Conservation (phyloP, 202 grass and related monocot genomes). For the Cymbopogon flexuosus region DNA sequence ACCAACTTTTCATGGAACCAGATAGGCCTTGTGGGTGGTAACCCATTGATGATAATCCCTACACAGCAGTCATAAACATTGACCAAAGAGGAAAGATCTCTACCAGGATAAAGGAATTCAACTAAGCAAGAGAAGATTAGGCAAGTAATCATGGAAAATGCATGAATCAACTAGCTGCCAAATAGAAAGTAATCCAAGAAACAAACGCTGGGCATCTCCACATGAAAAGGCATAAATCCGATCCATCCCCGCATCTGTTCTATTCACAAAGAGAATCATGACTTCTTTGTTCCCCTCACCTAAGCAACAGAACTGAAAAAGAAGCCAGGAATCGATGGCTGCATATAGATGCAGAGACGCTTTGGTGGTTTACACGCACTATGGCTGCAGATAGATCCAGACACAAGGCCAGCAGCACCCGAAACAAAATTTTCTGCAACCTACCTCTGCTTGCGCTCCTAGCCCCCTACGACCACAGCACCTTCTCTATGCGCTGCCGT, state of each 20-base stretch:
- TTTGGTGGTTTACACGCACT: not conserved
- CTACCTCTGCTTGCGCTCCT: not conserved
- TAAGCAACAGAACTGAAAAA: slow-evolving; percentile 4
- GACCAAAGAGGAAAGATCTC: slow-evolving; percentile 22
- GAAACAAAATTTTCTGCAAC: not conserved
- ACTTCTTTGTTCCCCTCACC: not conserved
- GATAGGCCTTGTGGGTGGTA: not conserved
- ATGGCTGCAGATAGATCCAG: not conserved
- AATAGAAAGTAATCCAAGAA: slow-evolving; percentile 8
- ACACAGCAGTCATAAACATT: not conserved
- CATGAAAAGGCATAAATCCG: not conserved
- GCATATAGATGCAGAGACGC: not conserved
- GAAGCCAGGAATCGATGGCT: not conserved
- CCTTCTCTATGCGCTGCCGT: not conserved
- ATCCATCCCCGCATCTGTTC: not conserved
- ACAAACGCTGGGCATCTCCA: not conserved
- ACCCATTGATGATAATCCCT: not conserved
- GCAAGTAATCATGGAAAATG: slow-evolving; percentile 4
- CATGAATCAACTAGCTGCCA: not conserved
- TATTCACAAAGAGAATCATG: not conserved
- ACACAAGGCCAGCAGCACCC: not conserved
- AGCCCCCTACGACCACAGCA: not conserved
- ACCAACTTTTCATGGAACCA: not conserved
- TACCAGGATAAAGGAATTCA: not conserved
- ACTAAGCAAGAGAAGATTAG: slow-evolving; percentile 2